A percentile compares a stretch with the other conserved stretches of the same genome.
These are phyloP conservation scores for Lizanozyma gosingica DNA, from an alignment of 1,139 yeast species.

Conservation along the genomic window DNA sequence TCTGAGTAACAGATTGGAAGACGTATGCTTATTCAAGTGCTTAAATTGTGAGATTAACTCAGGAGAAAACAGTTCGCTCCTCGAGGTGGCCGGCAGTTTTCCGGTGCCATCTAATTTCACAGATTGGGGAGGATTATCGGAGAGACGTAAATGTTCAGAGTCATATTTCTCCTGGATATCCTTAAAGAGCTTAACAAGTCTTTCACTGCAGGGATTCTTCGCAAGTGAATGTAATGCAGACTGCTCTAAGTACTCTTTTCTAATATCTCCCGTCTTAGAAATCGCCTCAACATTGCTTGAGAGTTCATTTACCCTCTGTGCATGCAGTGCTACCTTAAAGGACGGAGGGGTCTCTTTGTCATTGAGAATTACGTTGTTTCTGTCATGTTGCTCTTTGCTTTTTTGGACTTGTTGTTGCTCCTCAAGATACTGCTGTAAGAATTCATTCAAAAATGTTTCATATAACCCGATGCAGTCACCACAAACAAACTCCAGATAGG, in stretches of 20 bases:
- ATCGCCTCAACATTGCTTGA: not conserved
- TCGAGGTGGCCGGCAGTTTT: slow-evolving; percentile 2
- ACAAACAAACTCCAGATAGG: slow-evolving; percentile 45
- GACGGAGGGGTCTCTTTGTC: not conserved
- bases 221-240: not conserved
- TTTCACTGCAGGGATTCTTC: not conserved
- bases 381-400: not conserved
- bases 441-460: slow-evolving; percentile 40
- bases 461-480: slow-evolving; percentile 52
- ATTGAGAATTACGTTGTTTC: not conserved
- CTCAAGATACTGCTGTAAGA: not conserved
- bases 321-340: no score
- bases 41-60: slow-evolving; percentile 4
- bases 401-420: not conserved
- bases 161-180: not conserved
- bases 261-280: not conserved
- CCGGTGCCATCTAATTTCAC: not conserved
- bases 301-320: no score
- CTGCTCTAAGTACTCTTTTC: not conserved
- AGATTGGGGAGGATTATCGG: not conserved
- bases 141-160: slow-evolving; percentile 1
- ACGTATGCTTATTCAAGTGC: slow-evolving; percentile 3
- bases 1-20: slow-evolving; percentile 16
- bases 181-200: not conserved
- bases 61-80: slow-evolving; percentile 5